phyloP scores from a whole-genome alignment of 1,284 basidiomycete genomes.

The Puccinia hordei region DNA sequence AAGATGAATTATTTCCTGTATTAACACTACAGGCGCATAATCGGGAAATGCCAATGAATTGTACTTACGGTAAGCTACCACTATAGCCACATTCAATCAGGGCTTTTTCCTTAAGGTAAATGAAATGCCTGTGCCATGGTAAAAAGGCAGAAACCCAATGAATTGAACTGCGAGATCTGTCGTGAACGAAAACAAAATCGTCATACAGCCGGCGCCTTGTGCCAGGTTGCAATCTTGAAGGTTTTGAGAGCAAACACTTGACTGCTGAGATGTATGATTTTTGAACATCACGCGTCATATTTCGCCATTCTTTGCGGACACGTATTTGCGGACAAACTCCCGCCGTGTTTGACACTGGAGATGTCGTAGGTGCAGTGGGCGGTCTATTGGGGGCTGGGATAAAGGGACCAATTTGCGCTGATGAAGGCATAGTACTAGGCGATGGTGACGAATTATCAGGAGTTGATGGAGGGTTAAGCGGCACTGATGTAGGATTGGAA shows the following conservation, averaged over 20 bases:
- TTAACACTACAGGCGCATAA: neutral
- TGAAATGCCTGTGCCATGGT: slow-evolving; percentile 49
- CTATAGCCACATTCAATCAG: slow-evolving; percentile 34
- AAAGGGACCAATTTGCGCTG: neutral
- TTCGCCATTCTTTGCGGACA: slow-evolving; percentile 46
- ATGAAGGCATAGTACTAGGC: neutral
- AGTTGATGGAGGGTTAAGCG: neutral
- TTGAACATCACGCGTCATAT: slow-evolving; percentile 17
- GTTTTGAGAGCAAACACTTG: slow-evolving; percentile 38
- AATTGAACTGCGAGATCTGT: slow-evolving; percentile 18
- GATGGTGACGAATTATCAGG: neutral
- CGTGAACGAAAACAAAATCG: slow-evolving; percentile 46
- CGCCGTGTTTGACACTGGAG: neutral
- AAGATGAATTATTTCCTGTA: neutral
- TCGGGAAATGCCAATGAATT: neutral
- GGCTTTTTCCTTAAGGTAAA: slow-evolving; percentile 43
- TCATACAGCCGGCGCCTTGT: slow-evolving; percentile 19
- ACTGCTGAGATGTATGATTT: slow-evolving; percentile 29
- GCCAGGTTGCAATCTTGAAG: slow-evolving; percentile 15
- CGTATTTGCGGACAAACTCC: slow-evolving; percentile 1
- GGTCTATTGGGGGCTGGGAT: neutral
- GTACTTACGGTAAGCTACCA: slow-evolving; percentile 37
- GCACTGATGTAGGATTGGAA: neutral
- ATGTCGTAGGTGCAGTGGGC: neutral
- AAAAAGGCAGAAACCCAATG: slow-evolving; percentile 45